phyloP scores from a whole-genome alignment of 371 early-diverging fungal species.

The Lichtheimia corymbifera region DNA sequence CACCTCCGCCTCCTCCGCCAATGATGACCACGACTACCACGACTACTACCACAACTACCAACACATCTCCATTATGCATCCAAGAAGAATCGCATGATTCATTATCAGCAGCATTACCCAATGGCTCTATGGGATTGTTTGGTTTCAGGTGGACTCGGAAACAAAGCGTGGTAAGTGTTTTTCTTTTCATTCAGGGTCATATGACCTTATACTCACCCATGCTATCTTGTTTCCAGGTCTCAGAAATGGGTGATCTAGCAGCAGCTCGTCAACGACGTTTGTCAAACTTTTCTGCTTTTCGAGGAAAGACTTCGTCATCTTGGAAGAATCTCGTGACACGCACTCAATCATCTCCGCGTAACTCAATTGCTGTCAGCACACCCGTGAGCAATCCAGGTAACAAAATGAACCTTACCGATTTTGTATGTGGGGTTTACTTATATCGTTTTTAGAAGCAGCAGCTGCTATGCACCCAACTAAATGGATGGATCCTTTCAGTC shows the following conservation, averaged over 20 bases:
- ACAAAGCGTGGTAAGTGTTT: conserved; percentile 16
- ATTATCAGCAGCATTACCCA: conserved; percentile 22
- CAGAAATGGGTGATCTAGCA: conserved; percentile 1
- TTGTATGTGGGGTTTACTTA: conserved; percentile 3
- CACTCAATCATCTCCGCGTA: conserved; percentile 18
- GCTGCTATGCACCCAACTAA: conserved; percentile 53
- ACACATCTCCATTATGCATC: not conserved
- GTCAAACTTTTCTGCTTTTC: conserved; percentile 35
- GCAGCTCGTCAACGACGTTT: conserved; percentile 16
- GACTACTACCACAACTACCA: not conserved
- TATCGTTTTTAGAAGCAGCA: conserved; percentile 44
- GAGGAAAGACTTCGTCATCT: conserved; percentile 27
- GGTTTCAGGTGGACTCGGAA: conserved; percentile 13
- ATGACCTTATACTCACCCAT: not conserved
- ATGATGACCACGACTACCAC: not conserved
- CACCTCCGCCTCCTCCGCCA: not conserved
- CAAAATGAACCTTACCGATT: not conserved
- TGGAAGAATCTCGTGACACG: conserved; percentile 32
- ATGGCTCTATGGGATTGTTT: conserved; percentile 11
- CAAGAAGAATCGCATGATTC: conserved; percentile 11
- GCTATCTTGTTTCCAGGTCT: not conserved
- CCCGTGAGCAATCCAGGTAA: conserved; percentile 35
- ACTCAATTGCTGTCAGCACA: conserved; percentile 23
- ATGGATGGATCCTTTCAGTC: conserved; percentile 3
- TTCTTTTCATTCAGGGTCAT: not conserved